Conservation (phyloP, 1,284 basidiomycete genomes). For the Boletellus sp. region DNA sequence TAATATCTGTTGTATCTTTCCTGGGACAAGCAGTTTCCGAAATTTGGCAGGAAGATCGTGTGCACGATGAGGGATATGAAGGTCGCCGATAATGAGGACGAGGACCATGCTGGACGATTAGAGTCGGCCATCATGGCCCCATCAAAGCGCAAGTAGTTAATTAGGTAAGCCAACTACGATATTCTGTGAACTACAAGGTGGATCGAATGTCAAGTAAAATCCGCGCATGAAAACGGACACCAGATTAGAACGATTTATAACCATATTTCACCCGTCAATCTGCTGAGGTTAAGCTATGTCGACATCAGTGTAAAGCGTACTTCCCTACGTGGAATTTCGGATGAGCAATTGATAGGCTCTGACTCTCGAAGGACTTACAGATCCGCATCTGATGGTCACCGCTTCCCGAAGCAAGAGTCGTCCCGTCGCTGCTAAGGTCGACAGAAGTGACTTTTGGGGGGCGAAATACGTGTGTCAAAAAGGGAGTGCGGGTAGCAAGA, state of each 20-base stretch:
- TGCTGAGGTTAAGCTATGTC: not conserved
- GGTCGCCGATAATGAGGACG: constrained; percentile 91
- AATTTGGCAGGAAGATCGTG: constrained; percentile 95
- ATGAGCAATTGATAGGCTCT: constrained; percentile 25
- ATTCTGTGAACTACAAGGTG: no score
- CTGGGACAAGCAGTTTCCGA: constrained; percentile 93
- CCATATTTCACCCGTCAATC: no score
- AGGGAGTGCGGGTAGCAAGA: constrained; percentile 4
- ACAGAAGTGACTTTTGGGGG: constrained; percentile 77
- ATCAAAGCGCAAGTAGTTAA: not conserved
- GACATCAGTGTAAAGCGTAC: constrained; percentile 26
- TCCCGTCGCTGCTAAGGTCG: constrained; percentile 73
- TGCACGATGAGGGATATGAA: constrained; percentile 85
- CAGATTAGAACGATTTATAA: no score
- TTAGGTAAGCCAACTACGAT: constrained; percentile 27
- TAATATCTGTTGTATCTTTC: constrained; percentile 97
- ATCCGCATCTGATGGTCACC: constrained; percentile 84
- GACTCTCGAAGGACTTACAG: constrained; percentile 43
- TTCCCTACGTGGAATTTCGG: constrained; percentile 22
- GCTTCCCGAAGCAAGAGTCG: constrained; percentile 78
- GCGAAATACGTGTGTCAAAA: constrained; percentile 10
- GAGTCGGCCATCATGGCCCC: not conserved
- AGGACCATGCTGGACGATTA: constrained; percentile 53
- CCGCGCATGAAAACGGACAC: no score
- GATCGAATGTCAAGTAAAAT: no score